Conservation (phyloP, 257 asterid genomes). For the Galeopsis tetrahit region DNA sequence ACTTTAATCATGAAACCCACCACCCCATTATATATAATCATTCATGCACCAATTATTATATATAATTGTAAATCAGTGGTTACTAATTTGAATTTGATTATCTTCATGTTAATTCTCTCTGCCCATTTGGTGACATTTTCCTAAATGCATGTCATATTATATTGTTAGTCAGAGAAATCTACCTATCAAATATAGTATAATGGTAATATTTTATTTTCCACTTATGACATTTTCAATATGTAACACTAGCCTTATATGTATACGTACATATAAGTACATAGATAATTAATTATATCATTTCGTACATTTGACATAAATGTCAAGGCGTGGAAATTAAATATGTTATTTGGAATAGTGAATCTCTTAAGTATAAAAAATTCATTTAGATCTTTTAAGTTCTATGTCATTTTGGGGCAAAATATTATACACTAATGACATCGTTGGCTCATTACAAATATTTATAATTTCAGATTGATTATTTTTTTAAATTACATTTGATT, state of each 20-base stretch:
- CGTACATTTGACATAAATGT: neutral
- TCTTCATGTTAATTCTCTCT: neutral
- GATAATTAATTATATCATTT: neutral
- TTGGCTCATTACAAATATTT: too few relatives aligned
- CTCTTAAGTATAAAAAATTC: too few relatives aligned
- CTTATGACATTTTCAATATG: neutral
- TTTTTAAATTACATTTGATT: too few relatives aligned
- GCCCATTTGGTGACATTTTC: neutral
- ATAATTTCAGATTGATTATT: too few relatives aligned
- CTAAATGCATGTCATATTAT: neutral
- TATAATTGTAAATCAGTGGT: neutral
- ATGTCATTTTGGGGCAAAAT: too few relatives aligned
- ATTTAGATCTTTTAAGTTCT: too few relatives aligned
- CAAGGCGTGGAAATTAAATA: neutral
- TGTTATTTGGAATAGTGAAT: too few relatives aligned
- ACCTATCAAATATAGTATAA: neutral
- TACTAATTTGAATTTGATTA: neutral
- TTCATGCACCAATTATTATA: constrained; percentile 1
- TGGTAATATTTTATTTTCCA: neutral
- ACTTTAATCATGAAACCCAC: constrained; percentile 64
- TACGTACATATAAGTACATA: neutral
- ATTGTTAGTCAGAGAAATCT: neutral
- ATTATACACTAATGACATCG: too few relatives aligned
- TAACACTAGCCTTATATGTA: neutral
- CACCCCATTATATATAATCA: constrained; percentile 40